A percentile compares a stretch with the other conserved stretches of the same genome.
phyloP scores from a whole-genome alignment of 371 early-diverging fungal genomes.

The Aphelidium insulamus region DNA sequence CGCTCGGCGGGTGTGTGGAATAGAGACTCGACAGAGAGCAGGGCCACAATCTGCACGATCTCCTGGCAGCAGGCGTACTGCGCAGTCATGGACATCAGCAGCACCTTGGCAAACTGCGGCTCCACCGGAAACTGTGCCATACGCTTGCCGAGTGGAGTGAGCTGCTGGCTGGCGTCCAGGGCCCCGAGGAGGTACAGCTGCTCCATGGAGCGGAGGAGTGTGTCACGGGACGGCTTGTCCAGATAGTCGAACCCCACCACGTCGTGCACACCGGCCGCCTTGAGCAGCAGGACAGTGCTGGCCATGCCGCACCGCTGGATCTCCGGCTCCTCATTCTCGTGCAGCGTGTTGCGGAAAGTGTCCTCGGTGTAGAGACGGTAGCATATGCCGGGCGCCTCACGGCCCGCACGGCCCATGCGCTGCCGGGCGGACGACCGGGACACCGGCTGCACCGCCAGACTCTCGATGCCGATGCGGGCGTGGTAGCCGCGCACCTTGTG shows the following conservation, averaged over 20 bases:
- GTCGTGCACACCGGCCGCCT: conserved; percentile 73
- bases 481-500: conserved; percentile 29
- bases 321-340: conserved; percentile 75
- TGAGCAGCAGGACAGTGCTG: conserved; percentile 59
- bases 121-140: conserved; percentile 88
- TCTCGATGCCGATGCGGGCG: conserved; percentile 35
- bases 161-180: conserved; percentile 46
- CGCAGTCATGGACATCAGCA: conserved; percentile 41
- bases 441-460: conserved; percentile 61
- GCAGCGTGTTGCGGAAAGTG: conserved; percentile 49
- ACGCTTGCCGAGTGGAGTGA: conserved; percentile 62
- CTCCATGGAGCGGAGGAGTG: conserved; percentile 57
- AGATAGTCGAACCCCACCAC: conserved; percentile 80
- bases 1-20: conserved; percentile 68
- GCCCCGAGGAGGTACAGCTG: conserved; percentile 78
- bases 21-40: conserved; percentile 72
- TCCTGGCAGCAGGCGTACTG: conserved; percentile 55
- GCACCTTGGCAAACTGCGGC: conserved; percentile 70
- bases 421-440: conserved; percentile 90
- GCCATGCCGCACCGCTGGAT: conserved; percentile 81
- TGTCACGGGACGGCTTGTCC: conserved; percentile 59
- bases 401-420: conserved; percentile 89
- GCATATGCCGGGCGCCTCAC: conserved; percentile 64
- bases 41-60: conserved; percentile 60
- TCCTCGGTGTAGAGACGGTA: conserved; percentile 87